Evolutionary conservation across 495 filamentous ascomycete species (phyloP), one percentile per base, ranked within the genome.

Genomic region (Aspergillus panamensis): DNA sequence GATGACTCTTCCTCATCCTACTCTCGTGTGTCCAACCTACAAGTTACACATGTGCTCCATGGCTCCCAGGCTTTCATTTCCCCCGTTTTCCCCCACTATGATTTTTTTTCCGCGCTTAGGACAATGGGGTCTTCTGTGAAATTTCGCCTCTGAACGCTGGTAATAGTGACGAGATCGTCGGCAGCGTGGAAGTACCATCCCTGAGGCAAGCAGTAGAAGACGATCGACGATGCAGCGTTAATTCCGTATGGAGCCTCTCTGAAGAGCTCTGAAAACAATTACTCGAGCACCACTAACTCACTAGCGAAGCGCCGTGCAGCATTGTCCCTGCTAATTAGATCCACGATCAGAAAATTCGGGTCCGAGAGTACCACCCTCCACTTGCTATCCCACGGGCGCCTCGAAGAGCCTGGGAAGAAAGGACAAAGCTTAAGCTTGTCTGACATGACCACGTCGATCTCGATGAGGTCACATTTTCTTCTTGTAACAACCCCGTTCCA

Each of bases 221-320:
- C 9, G 55, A 57, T 51, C 55, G 48, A 21, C 55, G 40, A 29
- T 37, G 43, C 53, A 39, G 32, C 10, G 53, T 20, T 19, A 55
- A 55, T 48, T n/a, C n/a, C 12, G 32, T 37, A 4, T 19, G 42
- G 42, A 42, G 40, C 43, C 43, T 25, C 42, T 55, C 31, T 13
- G 10, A 30, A 7, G 8, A n/a, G 14, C 3, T 31, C 13, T 20
- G 7, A 48, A 19, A 5, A 48, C 45, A 13, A 48, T 25, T 16
- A 48, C 9, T 30, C 45, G 10, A 14, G 47, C 29, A 31, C 14
- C 42, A 31, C 14, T 29, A 29, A 55, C 48, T 42, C 42, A 55
- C 53, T 55, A 48, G 42, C 43, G 31, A 55, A 29, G 30, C 4
- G 30, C 40, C 17, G 42, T 16, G 42, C 16, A 19, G 9, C 5